phyloP scores from a whole-genome alignment of 352 stramenopile genomes.

The Pythium plurisporium region DNA sequence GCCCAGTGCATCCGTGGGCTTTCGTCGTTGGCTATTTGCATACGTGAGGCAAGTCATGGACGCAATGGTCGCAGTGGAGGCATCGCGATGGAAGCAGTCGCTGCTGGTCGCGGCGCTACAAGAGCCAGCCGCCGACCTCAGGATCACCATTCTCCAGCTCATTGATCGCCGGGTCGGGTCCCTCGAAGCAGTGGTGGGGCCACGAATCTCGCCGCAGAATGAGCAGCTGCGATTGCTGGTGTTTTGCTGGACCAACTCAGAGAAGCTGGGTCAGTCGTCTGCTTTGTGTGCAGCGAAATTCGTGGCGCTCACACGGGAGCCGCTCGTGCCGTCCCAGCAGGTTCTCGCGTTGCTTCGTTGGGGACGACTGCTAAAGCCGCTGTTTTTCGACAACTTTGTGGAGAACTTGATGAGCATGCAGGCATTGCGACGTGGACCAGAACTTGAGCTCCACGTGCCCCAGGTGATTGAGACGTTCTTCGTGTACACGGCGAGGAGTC shows the following conservation, averaged over 20 bases:
- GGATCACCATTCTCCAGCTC: conserved; percentile 21
- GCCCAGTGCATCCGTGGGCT: neutral
- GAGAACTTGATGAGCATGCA: conserved; percentile 26
- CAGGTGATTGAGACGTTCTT: neutral
- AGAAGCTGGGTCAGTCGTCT: conserved; percentile 28
- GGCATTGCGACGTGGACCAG: conserved; percentile 23
- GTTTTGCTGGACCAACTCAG: conserved; percentile 36
- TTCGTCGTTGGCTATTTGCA: conserved; percentile 35
- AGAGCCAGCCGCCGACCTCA: conserved; percentile 28
- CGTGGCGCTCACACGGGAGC: conserved; percentile 23
- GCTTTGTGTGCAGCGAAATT: conserved; percentile 46
- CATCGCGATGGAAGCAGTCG: conserved; percentile 32
- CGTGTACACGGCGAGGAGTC: neutral
- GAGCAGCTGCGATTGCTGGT: conserved; percentile 31
- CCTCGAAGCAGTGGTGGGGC: neutral
- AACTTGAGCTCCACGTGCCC: conserved; percentile 21
- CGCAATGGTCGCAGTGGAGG: conserved; percentile 19
- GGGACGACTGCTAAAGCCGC: conserved; percentile 32
- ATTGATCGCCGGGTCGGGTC: conserved; percentile 17
- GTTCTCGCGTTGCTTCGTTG: conserved; percentile 35
- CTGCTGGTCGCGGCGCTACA: conserved; percentile 30
- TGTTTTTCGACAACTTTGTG: conserved; percentile 43
- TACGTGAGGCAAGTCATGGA: conserved; percentile 13
- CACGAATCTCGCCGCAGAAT: neutral
- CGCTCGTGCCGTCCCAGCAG: conserved; percentile 11